A percentile compares a stretch with the other conserved stretches of the same genome.
phyloP scores from a whole-genome alignment of 306 rosid genomes.

The Prunus campanulata region DNA sequence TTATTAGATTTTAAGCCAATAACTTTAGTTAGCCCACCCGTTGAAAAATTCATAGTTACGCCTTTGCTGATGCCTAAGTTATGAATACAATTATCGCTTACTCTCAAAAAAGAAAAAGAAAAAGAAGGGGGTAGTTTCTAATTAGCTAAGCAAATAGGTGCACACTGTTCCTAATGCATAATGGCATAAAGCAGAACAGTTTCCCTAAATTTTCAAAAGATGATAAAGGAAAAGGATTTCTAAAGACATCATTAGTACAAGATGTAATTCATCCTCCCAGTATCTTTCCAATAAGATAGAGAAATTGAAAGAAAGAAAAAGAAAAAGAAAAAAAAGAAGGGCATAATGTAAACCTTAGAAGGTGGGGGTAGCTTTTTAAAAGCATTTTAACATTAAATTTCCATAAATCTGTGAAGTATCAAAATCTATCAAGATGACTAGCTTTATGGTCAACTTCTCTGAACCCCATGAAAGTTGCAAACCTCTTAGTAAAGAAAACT shows the following conservation, averaged over 20 bases:
- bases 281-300: constrained; percentile 26
- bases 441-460: constrained; percentile 14
- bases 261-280: constrained; percentile 26
- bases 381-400: constrained; percentile 22
- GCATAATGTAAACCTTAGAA: constrained; percentile 9
- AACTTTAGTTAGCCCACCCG: no score
- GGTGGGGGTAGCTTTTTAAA: constrained; percentile 34
- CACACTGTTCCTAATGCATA: constrained; percentile 24
- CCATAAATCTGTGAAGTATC: constrained; percentile 28
- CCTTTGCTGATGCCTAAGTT: no score
- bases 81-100: no score
- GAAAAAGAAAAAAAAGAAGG: constrained; percentile 3
- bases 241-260: constrained; percentile 24
- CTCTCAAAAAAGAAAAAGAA: not conserved
- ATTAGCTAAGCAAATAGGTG: constrained; percentile 16
- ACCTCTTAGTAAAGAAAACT: constrained; percentile 5
- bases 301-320: not conserved
- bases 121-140: not conserved
- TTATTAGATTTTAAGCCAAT: no score
- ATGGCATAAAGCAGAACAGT: constrained; percentile 4
- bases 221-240: constrained; percentile 5
- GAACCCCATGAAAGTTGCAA: not conserved
- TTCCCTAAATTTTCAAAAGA: not conserved
- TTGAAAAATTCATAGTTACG: no score
- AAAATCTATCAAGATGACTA: constrained; percentile 26